Conservation (phyloP, 441 rosid species). For the Dalechampia spathulata region DNA sequence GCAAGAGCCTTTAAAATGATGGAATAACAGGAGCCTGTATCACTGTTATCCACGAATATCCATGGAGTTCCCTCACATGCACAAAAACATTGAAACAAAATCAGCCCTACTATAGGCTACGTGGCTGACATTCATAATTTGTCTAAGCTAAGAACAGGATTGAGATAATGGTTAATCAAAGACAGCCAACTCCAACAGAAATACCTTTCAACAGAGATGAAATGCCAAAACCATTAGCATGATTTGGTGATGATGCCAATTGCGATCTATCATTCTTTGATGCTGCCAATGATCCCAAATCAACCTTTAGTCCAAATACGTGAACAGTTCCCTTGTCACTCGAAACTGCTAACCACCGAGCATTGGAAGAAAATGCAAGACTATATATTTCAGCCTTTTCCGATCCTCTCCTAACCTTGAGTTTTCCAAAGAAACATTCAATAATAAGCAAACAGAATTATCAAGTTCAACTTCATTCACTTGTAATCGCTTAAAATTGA, state of each 20-base stretch:
- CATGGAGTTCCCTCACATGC: too few species aligned
- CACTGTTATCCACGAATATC: too few species aligned
- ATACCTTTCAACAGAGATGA: conserved; percentile 68
- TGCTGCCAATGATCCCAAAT: conserved; percentile 26
- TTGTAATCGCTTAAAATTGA: too few species aligned
- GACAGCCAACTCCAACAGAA: too few species aligned
- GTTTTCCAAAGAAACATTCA: not conserved
- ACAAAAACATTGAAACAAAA: too few species aligned
- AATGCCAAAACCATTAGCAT: conserved; percentile 27
- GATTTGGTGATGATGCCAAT: conserved; percentile 24
- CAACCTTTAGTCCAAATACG: conserved; percentile 56
- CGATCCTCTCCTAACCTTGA: conserved; percentile 75
- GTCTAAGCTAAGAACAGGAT: too few species aligned
- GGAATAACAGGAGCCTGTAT: too few species aligned
- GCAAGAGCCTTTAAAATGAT: not conserved
- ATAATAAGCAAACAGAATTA: too few species aligned
- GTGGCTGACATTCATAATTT: too few species aligned
- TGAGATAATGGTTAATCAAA: too few species aligned
- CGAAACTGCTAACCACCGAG: conserved; percentile 66
- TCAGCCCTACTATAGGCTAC: too few species aligned
- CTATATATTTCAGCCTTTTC: conserved; percentile 75
- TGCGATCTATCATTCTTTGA: conserved; percentile 15
- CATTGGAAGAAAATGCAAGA: conserved; percentile 59
- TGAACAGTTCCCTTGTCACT: conserved; percentile 86
- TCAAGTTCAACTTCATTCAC: too few species aligned